phyloP scores from a whole-genome alignment of 176 grass and related monocot species.

The Oryza punctata region DNA sequence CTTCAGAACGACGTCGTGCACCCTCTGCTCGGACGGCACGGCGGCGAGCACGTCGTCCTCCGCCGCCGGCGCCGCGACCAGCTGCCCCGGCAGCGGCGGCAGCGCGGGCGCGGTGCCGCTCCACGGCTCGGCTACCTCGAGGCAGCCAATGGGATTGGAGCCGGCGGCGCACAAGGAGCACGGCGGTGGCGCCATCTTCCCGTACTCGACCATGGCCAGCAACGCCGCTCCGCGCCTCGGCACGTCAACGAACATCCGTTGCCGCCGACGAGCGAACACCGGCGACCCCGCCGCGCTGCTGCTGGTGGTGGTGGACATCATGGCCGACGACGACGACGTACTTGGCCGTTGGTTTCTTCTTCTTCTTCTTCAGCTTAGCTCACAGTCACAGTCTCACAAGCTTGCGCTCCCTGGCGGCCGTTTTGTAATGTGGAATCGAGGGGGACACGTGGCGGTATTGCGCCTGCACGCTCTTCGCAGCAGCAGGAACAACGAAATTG shows the following conservation, averaged over 20 bases:
- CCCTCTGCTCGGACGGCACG: constrained; percentile 65
- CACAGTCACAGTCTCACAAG: background rate
- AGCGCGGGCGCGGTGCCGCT: background rate
- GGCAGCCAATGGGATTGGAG: constrained; percentile 40
- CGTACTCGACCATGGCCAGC: background rate
- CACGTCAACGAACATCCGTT: background rate
- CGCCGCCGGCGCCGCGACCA: constrained; percentile 32
- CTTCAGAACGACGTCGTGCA: constrained; percentile 74
- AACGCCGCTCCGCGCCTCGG: background rate
- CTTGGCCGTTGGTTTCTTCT: background rate
- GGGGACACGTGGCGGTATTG: constrained; percentile 16
- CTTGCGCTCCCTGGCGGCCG: background rate
- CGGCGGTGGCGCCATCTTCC: background rate
- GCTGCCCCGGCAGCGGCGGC: background rate
- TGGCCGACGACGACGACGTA: background rate
- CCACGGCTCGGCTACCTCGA: constrained; percentile 44
- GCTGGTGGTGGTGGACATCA: constrained; percentile 29
- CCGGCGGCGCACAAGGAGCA: constrained; percentile 40
- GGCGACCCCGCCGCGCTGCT: background rate
- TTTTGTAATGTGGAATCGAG: constrained; percentile 18
- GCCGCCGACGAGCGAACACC: background rate
- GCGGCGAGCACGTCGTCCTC: constrained; percentile 2
- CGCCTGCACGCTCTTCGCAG: background rate
- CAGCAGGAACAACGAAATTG: background rate
- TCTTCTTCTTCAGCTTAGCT: background rate